phyloP scores from a whole-genome alignment of 176 grass and related monocot species.

The Carex parvula region DNA sequence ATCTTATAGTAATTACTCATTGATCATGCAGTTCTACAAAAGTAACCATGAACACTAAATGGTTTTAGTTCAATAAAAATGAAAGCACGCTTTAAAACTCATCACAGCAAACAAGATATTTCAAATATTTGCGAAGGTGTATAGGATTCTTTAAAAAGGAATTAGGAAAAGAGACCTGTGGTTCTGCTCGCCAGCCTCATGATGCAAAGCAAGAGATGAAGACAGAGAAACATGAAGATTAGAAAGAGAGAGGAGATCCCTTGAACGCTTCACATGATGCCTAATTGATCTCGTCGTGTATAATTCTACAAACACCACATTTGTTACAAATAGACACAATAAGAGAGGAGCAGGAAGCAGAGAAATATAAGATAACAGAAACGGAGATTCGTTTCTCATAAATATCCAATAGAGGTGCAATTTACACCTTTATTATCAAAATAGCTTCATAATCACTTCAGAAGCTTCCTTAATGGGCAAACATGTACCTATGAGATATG shows the following conservation, averaged over 20 bases:
- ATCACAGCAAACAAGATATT: not conserved
- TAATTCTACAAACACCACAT: conserved; percentile 52
- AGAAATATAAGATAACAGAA: not conserved
- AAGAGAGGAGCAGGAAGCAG: not conserved
- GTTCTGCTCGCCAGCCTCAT: conserved; percentile 65
- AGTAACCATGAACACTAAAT: not conserved
- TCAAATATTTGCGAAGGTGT: conserved; percentile 6
- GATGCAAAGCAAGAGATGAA: conserved; percentile 74
- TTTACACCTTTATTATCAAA: not conserved
- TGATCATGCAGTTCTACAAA: conserved; percentile 15
- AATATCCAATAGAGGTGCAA: not conserved
- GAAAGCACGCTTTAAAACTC: not conserved
- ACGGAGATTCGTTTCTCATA: not conserved
- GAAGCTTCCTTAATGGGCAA: conserved; percentile 1
- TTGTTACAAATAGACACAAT: conserved; percentile 13
- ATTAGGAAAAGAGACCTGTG: conserved; percentile 40
- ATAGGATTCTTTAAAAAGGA: not conserved
- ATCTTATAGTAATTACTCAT: not conserved
- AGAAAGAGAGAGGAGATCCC: conserved; percentile 86
- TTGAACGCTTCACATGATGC: conserved; percentile 70
- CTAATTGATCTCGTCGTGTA: conserved; percentile 99
- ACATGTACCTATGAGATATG: not conserved
- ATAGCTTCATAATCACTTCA: not conserved
- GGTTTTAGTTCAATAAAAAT: not conserved
- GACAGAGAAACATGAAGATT: conserved; percentile 80